Evolutionary conservation across 305 asterid species (phyloP).

Genomic region (Fraxinus nigra): DNA sequence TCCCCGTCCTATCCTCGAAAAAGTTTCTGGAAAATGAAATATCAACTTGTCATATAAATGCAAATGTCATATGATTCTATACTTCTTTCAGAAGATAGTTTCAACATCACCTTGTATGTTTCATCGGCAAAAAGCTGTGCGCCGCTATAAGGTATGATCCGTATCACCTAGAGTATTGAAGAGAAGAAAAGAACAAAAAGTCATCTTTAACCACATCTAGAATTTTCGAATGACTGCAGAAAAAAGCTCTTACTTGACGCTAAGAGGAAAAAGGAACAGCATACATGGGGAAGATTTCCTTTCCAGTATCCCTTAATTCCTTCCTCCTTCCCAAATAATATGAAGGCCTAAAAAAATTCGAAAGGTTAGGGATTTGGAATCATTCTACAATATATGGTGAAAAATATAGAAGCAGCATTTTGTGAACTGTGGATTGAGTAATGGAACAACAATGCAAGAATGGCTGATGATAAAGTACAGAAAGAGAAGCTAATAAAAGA

Average conservation of each 20-base stretch:
- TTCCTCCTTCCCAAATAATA: constrained; percentile 71
- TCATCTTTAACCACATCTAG: neutral
- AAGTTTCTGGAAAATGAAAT: constrained; percentile 50
- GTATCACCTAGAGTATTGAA: constrained; percentile 56
- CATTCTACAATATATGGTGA: constrained; percentile 1
- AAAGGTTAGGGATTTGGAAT: constrained; percentile 15
- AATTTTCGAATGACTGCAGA: constrained; percentile 1
- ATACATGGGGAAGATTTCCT: constrained; percentile 90
- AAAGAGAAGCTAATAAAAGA: neutral
- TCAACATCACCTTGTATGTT: constrained; percentile 72
- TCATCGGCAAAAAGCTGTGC: constrained; percentile 86
- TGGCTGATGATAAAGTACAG: neutral
- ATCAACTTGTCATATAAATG: constrained; percentile 12
- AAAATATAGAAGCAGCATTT: neutral
- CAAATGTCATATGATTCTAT: neutral
- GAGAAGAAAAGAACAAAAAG: neutral
- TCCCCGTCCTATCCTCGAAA: constrained; percentile 63
- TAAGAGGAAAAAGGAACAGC: neutral
- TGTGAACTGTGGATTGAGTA: neutral
- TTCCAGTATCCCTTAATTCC: constrained; percentile 95
- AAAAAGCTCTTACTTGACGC: constrained; percentile 8
- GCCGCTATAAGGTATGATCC: constrained; percentile 84
- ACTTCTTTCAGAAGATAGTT: constrained; percentile 5
- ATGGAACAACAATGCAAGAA: neutral
- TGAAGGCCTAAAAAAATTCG: constrained; percentile 53